A percentile compares a stretch with the other conserved stretches of the same genome.
Evolutionary conservation across 495 filamentous ascomycete genomes (phyloP).

Genomic region (Penicillium psychrofluorescens): DNA sequence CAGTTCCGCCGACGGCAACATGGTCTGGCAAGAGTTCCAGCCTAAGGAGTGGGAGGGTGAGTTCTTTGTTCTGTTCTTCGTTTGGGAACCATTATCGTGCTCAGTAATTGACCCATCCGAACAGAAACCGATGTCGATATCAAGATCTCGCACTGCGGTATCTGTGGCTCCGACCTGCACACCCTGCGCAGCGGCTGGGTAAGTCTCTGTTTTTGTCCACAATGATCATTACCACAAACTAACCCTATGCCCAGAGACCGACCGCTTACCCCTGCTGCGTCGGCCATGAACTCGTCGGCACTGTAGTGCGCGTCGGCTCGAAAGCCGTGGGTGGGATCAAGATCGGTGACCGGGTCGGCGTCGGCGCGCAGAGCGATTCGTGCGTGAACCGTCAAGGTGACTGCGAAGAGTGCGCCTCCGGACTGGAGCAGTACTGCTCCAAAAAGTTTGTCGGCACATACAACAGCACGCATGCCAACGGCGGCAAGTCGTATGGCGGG

Average conservation of each 20-base stretch:
- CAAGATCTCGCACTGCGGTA: conserved; percentile 37
- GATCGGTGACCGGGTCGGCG: conserved; percentile 81
- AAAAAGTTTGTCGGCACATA: conserved; percentile 45
- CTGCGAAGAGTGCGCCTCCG: conserved; percentile 62
- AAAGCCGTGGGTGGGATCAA: conserved; percentile 58
- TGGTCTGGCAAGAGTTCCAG: conserved; percentile 69
- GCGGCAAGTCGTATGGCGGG: conserved; percentile 55
- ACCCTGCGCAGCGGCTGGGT: conserved; percentile 69
- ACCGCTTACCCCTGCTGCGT: conserved; percentile 66
- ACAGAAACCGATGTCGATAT: conserved; percentile 59
- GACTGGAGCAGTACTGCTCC: conserved; percentile 61
- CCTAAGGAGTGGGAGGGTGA: conserved; percentile 66
- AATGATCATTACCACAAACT: not conserved
- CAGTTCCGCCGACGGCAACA: conserved; percentile 59
- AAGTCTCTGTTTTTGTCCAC: conserved; percentile 2
- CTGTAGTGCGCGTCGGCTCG: conserved; percentile 64
- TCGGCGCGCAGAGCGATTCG: conserved; percentile 72
- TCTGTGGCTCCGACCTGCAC: conserved; percentile 59
- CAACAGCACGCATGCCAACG: conserved; percentile 37
- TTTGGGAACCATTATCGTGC: too few relatives aligned
- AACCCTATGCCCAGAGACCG: conserved; percentile 24
- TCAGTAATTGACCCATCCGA: too few relatives aligned
- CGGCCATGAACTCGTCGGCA: conserved; percentile 82
- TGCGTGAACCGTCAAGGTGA: conserved; percentile 54
- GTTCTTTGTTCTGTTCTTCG: too few relatives aligned